Evolutionary conservation across 2,329 filamentous ascomycete genomes (phyloP), one percentile per base, ranked within the genome.

Genomic region (Cytospora piceicola): DNA sequence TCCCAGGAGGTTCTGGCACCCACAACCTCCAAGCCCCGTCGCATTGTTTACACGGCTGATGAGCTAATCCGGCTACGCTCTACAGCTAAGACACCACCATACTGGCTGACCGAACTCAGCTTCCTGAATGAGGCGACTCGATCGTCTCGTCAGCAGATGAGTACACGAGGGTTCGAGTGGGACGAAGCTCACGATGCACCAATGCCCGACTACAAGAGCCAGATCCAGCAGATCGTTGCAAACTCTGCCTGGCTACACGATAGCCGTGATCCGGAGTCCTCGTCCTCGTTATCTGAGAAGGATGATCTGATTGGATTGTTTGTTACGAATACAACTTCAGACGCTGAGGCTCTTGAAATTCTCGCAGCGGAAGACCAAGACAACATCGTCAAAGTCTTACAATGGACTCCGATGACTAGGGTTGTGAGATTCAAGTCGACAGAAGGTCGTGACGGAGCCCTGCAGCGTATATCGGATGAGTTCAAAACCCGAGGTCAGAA

Each of bases 361-460:
- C 94, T 99, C 75, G 83, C 87, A 1, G 89, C 95, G 14, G 92
- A 96, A 72, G 93, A 97, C 74, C 89, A 88, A 74, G 75, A 85
- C 36, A 97, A 96, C 80, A 92, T 97, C 70, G 77, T 87, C 63
- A 90, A 89, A 78, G 83, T 94, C 59, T 89, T 93, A 73, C 94
- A 92, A 78, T 91, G 88, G 81, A 90, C 90, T 49, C 88, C 88
- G 73, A 88, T 88, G 68, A 93, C 93, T 81, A 94, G 90, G 79
- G 92, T 97, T 58, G 93, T 92, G 30, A 90, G 93, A 70, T 98
- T 98, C 80, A 88, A 89, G 75, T 91, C 85, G 3, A 75, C 83
- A 3, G 90, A 96, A 71, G 92, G 96, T 58, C 92, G 94, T 73
- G 91, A 94, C 72, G 87, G 85, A 39, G 92, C 93, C 39, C 84